A percentile compares a stretch with the other conserved stretches of the same genome.
Evolutionary conservation across 169 alveolate genomes (phyloP).

Genomic region (Toxoplasma gondii): DNA sequence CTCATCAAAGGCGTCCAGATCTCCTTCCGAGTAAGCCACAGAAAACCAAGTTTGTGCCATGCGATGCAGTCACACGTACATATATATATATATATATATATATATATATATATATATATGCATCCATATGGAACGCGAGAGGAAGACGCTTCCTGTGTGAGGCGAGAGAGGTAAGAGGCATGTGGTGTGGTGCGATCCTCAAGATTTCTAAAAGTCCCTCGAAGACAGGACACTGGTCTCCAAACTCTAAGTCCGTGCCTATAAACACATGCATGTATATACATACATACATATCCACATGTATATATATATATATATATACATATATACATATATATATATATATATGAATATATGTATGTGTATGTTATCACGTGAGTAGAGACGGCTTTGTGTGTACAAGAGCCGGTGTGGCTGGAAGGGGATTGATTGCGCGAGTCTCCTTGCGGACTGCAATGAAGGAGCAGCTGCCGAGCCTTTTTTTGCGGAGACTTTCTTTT

Average conservation of each 20-base stretch:
- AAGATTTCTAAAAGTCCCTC: no score
- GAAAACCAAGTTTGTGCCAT: not conserved
- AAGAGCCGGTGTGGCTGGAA: not conserved
- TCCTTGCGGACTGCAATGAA: no score
- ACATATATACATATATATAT: no score
- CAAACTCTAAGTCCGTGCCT: not conserved
- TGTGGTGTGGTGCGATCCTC: not conserved
- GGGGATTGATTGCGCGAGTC: no score
- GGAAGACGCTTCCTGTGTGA: not conserved
- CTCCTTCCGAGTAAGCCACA: slow-evolving; percentile 38
- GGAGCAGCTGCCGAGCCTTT: no score
- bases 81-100: no score
- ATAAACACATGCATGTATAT: not conserved
- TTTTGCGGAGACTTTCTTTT: no score
- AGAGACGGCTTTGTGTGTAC: not conserved
- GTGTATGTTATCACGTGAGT: not conserved
- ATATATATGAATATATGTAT: not conserved
- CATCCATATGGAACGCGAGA: not conserved
- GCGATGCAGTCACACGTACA: not conserved
- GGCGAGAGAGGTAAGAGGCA: not conserved
- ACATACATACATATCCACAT: no score
- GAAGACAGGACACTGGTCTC: not conserved
- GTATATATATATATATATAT: no score
- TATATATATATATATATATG: no score
- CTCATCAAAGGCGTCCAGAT: slow-evolving; percentile 47